These are phyloP conservation scores for Dichotomopilus funicola DNA, from an alignment of 2,329 filamentous ascomycete species.

Conservation along the genomic window DNA sequence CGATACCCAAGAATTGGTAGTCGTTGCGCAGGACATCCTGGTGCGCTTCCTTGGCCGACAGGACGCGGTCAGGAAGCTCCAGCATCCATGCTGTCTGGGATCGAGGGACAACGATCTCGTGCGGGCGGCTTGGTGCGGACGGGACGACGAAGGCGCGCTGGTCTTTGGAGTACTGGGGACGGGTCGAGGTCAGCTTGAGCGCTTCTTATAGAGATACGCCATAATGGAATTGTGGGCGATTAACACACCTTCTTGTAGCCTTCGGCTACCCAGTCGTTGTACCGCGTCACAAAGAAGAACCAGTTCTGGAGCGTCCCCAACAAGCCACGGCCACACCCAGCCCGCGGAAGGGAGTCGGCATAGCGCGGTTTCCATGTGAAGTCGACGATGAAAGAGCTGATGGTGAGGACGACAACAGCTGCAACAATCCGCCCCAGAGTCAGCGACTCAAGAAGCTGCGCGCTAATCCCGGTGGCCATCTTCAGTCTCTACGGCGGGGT, in stretches of 20 bases:
- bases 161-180: conserved; percentile 35
- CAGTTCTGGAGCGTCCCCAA: conserved; percentile 35
- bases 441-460: conserved; percentile 25
- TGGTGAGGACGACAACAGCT: conserved; percentile 29
- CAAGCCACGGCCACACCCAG: conserved; percentile 35
- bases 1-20: conserved; percentile 40
- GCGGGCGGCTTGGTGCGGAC: conserved; percentile 34
- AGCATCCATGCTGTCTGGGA: conserved; percentile 41
- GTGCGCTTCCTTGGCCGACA: conserved; percentile 38
- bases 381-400: conserved; percentile 35
- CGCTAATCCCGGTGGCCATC: conserved; percentile 21
- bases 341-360: conserved; percentile 34
- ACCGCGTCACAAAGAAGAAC: conserved; percentile 33
- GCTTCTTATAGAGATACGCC: not conserved
- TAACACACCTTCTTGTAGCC: conserved; percentile 37
- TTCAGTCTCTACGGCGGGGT: not conserved
- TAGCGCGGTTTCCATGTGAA: conserved; percentile 35
- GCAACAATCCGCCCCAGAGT: conserved; percentile 27
- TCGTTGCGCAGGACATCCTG: conserved; percentile 32
- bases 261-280: conserved; percentile 35
- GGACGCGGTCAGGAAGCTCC: conserved; percentile 38
- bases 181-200: not conserved
- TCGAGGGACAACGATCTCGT: conserved; percentile 40
- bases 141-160: conserved; percentile 38
- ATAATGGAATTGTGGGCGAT: not conserved